Base-by-base conservation (phyloP, 345 rosid species). In the Microcos paniculata region DNA sequence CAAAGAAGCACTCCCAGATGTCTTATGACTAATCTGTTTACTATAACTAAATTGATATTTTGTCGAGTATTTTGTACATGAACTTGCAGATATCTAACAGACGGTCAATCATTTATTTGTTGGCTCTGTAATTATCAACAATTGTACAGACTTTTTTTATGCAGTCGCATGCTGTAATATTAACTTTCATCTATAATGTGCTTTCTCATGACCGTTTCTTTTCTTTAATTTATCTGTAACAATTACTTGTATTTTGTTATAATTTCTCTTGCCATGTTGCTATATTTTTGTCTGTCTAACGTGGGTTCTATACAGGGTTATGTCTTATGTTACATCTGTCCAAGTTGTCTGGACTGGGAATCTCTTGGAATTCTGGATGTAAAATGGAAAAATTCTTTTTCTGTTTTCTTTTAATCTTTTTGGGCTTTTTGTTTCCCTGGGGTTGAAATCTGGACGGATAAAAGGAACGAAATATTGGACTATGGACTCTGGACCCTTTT, bases 41-140 rank as follows among this genome's bases (percentile, higher is more conserved):
- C 69, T 48, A 78, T 80, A 79, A 62, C 76, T 71, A 74, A 79
- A 70, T 51, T 72, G 79, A 75, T 79, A 66, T 78, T 78, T 81
- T 84, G 84, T 38, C 69, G 71, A 81, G 85, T 88, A 75, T 59
- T 76, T 85, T 88, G 83, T 85, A 81, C 69, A 83, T 85, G 76
- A 78, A 80, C 83, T 76, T 81, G 82, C 78, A 79, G 64, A 79
- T 85, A 79, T 83, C 85, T 80, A 81, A 80, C 88, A 77, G 77
- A 79, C 79, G 57, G 76, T 64, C 78, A 65, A 76, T 78, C 82
- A 67, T 83, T 83, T 73, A 72, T 84, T 72, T 82, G 75, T 75
- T 78, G 84, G 80, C 78, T 81, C 24, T 73, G 80, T 70, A 77
- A 59, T 12, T 70, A 70, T 31, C n/a, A 58, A 56, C 62, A 76